phyloP scores from a whole-genome alignment of 202 grass and related monocot genomes.

The Setaria italica region DNA sequence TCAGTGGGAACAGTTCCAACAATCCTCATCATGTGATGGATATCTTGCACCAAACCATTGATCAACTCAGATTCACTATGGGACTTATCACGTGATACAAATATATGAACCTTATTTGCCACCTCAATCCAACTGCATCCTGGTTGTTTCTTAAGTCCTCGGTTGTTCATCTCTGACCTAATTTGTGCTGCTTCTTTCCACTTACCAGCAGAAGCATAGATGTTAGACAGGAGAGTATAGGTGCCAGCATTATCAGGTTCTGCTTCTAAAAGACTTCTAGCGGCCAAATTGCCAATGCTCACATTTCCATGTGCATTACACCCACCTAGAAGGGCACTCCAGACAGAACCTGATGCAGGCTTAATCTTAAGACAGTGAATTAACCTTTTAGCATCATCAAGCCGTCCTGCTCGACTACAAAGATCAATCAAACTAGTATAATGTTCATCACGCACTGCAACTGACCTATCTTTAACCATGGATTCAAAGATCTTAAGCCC shows the following conservation, averaged over 20 bases:
- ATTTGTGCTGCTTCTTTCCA: slow-evolving; percentile 86
- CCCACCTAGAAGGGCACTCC: slow-evolving; percentile 78
- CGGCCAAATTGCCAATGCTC: slow-evolving; percentile 69
- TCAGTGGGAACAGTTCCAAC: slow-evolving; percentile 38
- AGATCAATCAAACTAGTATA: slow-evolving; percentile 84
- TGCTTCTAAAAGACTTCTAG: slow-evolving; percentile 72
- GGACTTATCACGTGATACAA: slow-evolving; percentile 78
- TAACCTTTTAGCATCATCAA: slow-evolving; percentile 73
- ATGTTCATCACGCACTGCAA: slow-evolving; percentile 77
- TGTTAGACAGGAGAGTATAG: slow-evolving; percentile 76
- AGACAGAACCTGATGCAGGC: slow-evolving; percentile 57
- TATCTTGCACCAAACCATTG: slow-evolving; percentile 60
- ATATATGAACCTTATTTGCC: slow-evolving; percentile 79
- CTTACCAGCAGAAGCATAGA: slow-evolving; percentile 88
- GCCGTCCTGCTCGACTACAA: slow-evolving; percentile 72
- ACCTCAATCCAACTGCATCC: slow-evolving; percentile 95
- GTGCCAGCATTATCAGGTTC: slow-evolving; percentile 78
- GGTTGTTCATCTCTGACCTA: slow-evolving; percentile 73
- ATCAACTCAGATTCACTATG: slow-evolving; percentile 61
- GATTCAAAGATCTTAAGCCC: slow-evolving; percentile 76
- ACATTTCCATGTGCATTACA: slow-evolving; percentile 75
- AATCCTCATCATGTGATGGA: slow-evolving; percentile 75
- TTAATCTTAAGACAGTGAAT: slow-evolving; percentile 64
- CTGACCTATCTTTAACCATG: slow-evolving; percentile 64
- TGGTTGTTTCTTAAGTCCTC: slow-evolving; percentile 88